phyloP scores from a whole-genome alignment of 2,329 filamentous ascomycete genomes.

The Pseudogymnoascus sp. region DNA sequence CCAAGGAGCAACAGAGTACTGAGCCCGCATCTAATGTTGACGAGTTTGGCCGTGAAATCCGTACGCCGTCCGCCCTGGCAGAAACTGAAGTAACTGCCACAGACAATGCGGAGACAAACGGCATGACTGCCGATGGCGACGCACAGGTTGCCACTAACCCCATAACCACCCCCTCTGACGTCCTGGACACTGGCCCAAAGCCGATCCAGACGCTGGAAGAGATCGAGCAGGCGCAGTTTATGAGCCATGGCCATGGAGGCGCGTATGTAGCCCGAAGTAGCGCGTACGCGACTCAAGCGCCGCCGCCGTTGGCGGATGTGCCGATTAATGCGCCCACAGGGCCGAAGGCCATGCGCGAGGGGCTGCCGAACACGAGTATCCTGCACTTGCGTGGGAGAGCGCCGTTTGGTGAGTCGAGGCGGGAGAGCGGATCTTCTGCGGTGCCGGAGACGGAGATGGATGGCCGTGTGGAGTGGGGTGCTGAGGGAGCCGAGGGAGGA shows the following conservation, averaged over 20 bases:
- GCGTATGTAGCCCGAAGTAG: background rate
- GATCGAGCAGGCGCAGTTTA: slow-evolving; percentile 13
- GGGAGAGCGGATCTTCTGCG: slow-evolving; percentile 1
- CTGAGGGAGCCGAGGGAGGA: background rate
- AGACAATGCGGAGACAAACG: background rate
- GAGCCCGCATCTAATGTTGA: slow-evolving; percentile 24
- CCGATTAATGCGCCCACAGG: slow-evolving; percentile 77
- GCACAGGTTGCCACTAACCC: background rate
- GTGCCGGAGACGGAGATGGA: slow-evolving; percentile 22
- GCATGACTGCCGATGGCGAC: background rate
- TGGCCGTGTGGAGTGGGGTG: slow-evolving; percentile 23
- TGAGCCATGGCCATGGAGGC: background rate
- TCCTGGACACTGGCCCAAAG: slow-evolving; percentile 14
- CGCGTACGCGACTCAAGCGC: background rate
- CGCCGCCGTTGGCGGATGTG: slow-evolving; percentile 27
- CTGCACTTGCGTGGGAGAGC: slow-evolving; percentile 46
- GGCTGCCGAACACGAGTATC: slow-evolving; percentile 73
- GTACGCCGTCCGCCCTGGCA: slow-evolving; percentile 13
- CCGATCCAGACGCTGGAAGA: slow-evolving; percentile 30
- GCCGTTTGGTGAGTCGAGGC: slow-evolving; percentile 24
- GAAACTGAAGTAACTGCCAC: background rate
- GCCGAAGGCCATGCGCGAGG: slow-evolving; percentile 89
- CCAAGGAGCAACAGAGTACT: slow-evolving; percentile 23
- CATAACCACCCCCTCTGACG: background rate
- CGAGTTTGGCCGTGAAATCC: slow-evolving; percentile 32